Base-by-base conservation (phyloP, 2,329 filamentous ascomycete genomes). In the Pseudodiploospora longispora region DNA sequence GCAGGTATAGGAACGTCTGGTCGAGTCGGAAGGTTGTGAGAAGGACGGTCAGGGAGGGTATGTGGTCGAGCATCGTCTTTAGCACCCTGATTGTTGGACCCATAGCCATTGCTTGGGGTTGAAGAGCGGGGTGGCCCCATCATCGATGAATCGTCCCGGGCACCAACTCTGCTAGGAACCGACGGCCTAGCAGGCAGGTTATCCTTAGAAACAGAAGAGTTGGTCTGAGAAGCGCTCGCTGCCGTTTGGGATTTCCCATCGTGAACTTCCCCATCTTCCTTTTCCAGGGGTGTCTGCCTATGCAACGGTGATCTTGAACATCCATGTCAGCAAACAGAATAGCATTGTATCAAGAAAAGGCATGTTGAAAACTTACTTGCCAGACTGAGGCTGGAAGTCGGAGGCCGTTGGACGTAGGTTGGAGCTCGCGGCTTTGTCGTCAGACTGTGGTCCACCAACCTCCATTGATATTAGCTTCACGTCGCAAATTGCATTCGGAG, bases 181-280 rank as follows among this genome's bases (percentile, higher is more conserved):
- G 54, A 46, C 6, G 62, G 63, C 36, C 59, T 63, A 4, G 59
- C 53, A 3, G 64, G 64, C 7, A 67, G 42, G 3, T 54, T 49
- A 27, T 67, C 61, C 68, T 57, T 65, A 3, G 53, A 30, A 7
- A 44, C 47, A 19, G 40, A 40, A 4, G 47, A 38, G 10, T 38
- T 31, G n/a, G 40, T 31, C 19, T 44, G 36, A 12, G 37, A 36
- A 5, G 32, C n/a, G 4, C 30, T 36, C 8, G 36, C 7, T 4
- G 37, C 10, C n/a, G 10, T 10, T 29, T 52, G 53, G 8, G 48
- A 48, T 40, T 58, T 79, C 31, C 67, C 69, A 53, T 87, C 83
- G 50, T 80, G 77, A 27, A 87, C 82, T 59, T 88, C 84, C 19
- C 84, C 84, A 56, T 88, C 84, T 59, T 88, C 84, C 42, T 78